Evolutionary conservation across 441 rosid genomes (phyloP), one percentile per base, ranked within the genome.

Genomic region (Adansonia madagascariensis): DNA sequence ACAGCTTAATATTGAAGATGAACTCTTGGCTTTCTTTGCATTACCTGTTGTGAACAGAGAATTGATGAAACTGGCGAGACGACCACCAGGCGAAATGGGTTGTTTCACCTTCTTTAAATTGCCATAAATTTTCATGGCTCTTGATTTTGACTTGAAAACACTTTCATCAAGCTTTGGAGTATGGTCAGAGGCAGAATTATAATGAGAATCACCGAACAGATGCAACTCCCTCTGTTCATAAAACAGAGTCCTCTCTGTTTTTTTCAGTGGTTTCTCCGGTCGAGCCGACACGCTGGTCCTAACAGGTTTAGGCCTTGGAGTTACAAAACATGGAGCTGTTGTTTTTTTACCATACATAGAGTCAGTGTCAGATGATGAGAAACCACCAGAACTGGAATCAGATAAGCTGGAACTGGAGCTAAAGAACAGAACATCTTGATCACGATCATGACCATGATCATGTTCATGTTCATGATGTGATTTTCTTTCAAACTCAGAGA

Each of bases 51-150:
- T 68, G 79, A 95, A 93, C 47, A 95, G 77, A 3, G 99, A 91
- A 60, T 91, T 92, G 74, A 95, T 80, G 87, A 95, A 95, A 56
- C 75, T 91, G 0, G 97, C 85, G 53, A 95, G 84, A 56, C 91
- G 79, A 14, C 92, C 94, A 0, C 89, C 97, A 0, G 99, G 98
- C 17, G 99, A 95, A 88, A 95, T 88, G 41, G 99, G 99, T 53
- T 91, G 92, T 76, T 90, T 94, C 78, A 86, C 86, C 73, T 92
- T 92, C 89, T 88, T 94, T 20, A 84, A 73, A 72, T 88, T 84
- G 66, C 86, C 78, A 75, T 89, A 85, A 78, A 91, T 87, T 81
- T 87, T 93, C 61, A 81, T 20, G 0, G 92, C 92, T 81, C 97
- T 89, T 18, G 86, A 85, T 85, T 88, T 94, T 0, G 88, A 53